Conservation (phyloP, 2,329 filamentous ascomycete genomes). For the Aspergillus ochraceus region DNA sequence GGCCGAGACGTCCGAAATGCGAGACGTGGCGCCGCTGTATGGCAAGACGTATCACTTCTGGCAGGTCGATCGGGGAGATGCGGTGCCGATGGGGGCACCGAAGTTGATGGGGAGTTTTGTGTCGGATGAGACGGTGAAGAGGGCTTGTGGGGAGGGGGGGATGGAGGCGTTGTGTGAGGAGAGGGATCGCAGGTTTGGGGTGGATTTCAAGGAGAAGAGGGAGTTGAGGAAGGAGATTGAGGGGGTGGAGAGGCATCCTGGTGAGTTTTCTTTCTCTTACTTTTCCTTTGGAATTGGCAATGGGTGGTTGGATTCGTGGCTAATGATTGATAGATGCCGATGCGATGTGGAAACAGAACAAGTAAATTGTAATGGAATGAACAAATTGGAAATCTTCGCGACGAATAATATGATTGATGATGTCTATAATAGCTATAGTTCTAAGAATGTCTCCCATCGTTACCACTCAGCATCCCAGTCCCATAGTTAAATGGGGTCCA, state of each 20-base stretch:
- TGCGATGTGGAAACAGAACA: slow-evolving; percentile 24
- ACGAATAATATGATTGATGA: background rate
- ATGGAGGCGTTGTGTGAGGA: slow-evolving; percentile 46
- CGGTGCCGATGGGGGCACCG: slow-evolving; percentile 60
- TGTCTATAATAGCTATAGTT: background rate
- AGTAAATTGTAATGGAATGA: background rate
- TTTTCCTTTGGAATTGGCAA: slow-evolving; percentile 1
- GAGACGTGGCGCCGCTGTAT: slow-evolving; percentile 70
- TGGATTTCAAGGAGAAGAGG: slow-evolving; percentile 53
- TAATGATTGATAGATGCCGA: slow-evolving; percentile 34
- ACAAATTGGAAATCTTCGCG: background rate
- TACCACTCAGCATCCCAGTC: slow-evolving; percentile 43
- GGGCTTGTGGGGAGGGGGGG: slow-evolving; percentile 23
- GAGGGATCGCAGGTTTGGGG: slow-evolving; percentile 56
- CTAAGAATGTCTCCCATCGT: slow-evolving; percentile 45
- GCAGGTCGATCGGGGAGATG: slow-evolving; percentile 76
- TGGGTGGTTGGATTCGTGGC: background rate
- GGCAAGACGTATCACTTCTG: slow-evolving; percentile 85
- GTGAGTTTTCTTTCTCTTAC: slow-evolving; percentile 23
- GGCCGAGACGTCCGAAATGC: slow-evolving; percentile 79
- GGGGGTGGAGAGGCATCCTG: slow-evolving; percentile 31
- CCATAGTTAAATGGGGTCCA: slow-evolving; percentile 49
- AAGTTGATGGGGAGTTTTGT: slow-evolving; percentile 64
- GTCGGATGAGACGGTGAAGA: slow-evolving; percentile 26
- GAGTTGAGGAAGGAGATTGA: slow-evolving; percentile 54